Base-by-base conservation (phyloP, 257 asterid genomes). In the Fraxinus anomala region DNA sequence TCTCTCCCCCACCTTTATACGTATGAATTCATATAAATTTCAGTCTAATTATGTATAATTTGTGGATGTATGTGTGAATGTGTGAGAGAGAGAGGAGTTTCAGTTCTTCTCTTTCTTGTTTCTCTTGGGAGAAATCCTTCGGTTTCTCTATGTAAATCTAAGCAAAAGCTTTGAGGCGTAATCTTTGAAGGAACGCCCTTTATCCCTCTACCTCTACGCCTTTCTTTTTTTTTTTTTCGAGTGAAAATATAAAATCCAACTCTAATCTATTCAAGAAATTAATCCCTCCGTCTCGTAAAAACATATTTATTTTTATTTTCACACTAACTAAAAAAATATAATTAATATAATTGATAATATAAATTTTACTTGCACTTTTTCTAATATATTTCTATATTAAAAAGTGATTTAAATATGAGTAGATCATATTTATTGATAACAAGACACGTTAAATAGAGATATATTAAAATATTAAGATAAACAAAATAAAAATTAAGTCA, bases 61-160 rank as follows among this genome's bases (percentile, higher is more conserved):
- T 24, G 14, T 44, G 40, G 71, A 24, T 49, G 40, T 51, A 2
- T 51, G 36, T 34, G 36, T 44, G n/a, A 3, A 6, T 56, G 44
- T 78, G 37, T 72, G 37, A 21, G 59, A 36, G 42, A 37, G 72
- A 31, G 44, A 51, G 80, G 80, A 76, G 77, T 77, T 77, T 81
- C 76, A 42, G 82, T 77, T 83, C 73, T 87, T 74, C 78, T 47
- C 56, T 47, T 42, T 76, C 75, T 79, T 77, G 26, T 54, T 61
- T 54, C 13, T 63, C 33, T 26, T 10, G 0, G 69, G 86, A 81
- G 86, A 82, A 86, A 81, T 83, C 88, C 88, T 82, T 82, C 81
- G 89, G 90, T 86, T 84, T 88, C 87, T 87, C 90, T 79, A 86
- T 88, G 89, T 82, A 86, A 85, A 89, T 90, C 89, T 89, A 85